Evolutionary conservation across 495 filamentous ascomycete species (phyloP), one percentile per base, ranked within the genome.

Genomic region (Friedmanniomyces simplex): DNA sequence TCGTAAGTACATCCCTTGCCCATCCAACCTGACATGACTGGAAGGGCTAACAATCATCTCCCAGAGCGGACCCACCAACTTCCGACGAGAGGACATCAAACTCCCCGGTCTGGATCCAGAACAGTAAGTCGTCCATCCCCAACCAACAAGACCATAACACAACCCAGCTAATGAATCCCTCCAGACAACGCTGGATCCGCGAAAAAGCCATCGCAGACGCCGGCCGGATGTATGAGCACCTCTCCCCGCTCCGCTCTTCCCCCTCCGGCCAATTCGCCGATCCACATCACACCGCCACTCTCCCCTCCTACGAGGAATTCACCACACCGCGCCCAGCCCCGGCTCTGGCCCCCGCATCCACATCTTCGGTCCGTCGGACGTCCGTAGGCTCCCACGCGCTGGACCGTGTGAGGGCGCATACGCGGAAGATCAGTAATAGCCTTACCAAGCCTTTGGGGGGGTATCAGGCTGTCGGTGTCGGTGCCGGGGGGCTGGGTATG

Each of bases 1-100:
- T 58, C 28, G 56, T 63, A 50, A n/a, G 57, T 52, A 32, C 36
- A 18, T 20, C 34, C 20, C 20, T 42, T 14, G 39, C 51, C 53
- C 30, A 54, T 11, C 57, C 54, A 21, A 21, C 21, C 8, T 32
- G 2, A 13, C 28, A n/a, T n/a, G n/a, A n/a, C n/a, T n/a, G n/a
- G 20, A 34, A 12, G 52, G 12, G 45, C 42, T 41, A 32, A 14
- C 43, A 42, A 32, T 30, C 2, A 18, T n/a, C n/a, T n/a, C 20
- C 10, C 62, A 68, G 67, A 63, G 65, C 49, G 62, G 47, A 11
- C 68, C 68, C 5, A 71, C 64, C 14, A 55, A 71, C 59, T 67
- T 71, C 41, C 65, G 69, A 6, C 55, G 59, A 36, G 55, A 66
- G 26, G 69, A 69, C 32, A 58, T 70, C 13, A 41, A 43, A 16